Evolutionary conservation across 192 early-diverging fungal genomes (phyloP).

Genomic region (Backusella tarrabulga): DNA sequence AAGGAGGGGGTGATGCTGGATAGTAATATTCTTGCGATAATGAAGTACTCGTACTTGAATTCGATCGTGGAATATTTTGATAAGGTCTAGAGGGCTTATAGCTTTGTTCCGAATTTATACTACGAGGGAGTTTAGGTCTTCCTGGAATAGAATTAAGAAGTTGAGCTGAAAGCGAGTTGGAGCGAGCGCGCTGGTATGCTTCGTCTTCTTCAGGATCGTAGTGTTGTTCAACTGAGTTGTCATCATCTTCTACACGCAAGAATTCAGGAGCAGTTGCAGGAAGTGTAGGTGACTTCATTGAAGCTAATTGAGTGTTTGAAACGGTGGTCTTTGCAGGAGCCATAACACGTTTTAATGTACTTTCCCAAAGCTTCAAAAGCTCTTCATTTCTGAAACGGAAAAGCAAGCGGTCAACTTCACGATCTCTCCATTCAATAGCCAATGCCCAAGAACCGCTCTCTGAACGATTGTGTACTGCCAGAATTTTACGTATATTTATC

Average conservation of each 20-base stretch:
- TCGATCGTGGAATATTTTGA: constrained; percentile 11
- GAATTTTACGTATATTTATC: constrained; percentile 83
- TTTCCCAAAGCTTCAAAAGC: constrained; percentile 88
- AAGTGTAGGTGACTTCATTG: constrained; percentile 25
- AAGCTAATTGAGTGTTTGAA: constrained; percentile 38
- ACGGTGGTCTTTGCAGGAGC: constrained; percentile 28
- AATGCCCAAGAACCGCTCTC: constrained; percentile 42
- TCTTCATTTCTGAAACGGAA: constrained; percentile 91
- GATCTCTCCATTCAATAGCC: constrained; percentile 86
- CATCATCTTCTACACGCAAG: constrained; percentile 27
- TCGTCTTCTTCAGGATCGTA: constrained; percentile 31
- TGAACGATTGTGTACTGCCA: constrained; percentile 27
- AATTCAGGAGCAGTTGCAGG: constrained; percentile 13
- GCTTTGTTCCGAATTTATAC: neutral
- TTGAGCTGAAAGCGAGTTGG: constrained; percentile 13
- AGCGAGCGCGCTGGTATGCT: constrained; percentile 27
- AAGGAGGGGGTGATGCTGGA: constrained; percentile 56
- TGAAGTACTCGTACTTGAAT: constrained; percentile 3
- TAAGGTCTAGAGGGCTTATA: constrained; percentile 13
- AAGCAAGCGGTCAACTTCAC: constrained; percentile 81
- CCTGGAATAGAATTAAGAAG: neutral
- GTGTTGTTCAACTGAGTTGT: neutral
- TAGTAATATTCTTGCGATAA: constrained; percentile 25
- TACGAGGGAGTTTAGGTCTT: neutral
- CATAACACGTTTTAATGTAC: constrained; percentile 65